Base-by-base conservation (phyloP, 176 grass and related monocot species). In the Oryza meridionalis region DNA sequence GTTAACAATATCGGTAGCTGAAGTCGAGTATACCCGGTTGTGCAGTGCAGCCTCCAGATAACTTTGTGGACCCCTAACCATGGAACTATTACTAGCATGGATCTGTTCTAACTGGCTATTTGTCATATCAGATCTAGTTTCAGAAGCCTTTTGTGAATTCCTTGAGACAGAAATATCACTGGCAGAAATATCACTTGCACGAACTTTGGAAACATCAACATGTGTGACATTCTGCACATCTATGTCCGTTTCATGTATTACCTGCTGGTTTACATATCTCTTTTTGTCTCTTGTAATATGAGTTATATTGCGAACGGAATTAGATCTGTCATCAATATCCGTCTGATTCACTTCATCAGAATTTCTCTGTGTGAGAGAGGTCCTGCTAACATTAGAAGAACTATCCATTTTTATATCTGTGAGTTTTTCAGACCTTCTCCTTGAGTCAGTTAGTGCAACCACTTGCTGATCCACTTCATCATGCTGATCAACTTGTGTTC, bases 271-370 rank as follows among this genome's bases (percentile, higher is more conserved):
- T 86, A 86, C 65, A 68, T 82, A 80, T 61, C 70, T 94, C 82
- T 38, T 88, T 15, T 90, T 92, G 65, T 94, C 94, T 81, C 84
- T 87, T 76, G 66, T 82, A 77, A 91, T 63, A 51, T 90, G 83
- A 92, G 79, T 83, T 76, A 83, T 84, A 87, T 79, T 92, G 21
- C 88, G 84, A 59, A 86, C 16, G 21, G 83, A 76, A 47, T 83
- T 68, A 83, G 80, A 82, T 32, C 50, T 81, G 21, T 89, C 86
- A 67, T 82, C 77, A 19, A 81, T 79, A 77, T 77, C 81, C 24
- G 0, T 62, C 73, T 90, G 84, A 40, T 82, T 86, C n/a, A 88
- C 50, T 83, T 90, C 91, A 79, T 84, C 44, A 73, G 79, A 84
- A 81, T 84, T 93, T 86, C 49, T 85, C 11, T 55, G 46, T 25